phyloP scores from a whole-genome alignment of 139 green algal species.

The Closterium sp. region DNA sequence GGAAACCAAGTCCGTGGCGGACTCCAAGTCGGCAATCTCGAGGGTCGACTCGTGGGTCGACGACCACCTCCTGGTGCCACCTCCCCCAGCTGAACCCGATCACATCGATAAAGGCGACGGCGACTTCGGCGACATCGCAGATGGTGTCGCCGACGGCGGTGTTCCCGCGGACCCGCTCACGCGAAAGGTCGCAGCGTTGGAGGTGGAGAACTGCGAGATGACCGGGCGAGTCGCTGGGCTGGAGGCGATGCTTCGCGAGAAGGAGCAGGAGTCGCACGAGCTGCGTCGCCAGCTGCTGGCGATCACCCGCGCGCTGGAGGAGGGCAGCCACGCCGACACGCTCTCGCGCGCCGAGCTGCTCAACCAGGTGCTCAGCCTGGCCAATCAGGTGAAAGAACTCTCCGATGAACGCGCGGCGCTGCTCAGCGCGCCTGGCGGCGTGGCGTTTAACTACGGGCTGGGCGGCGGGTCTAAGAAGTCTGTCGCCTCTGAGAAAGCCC shows the following conservation, averaged over 20 bases:
- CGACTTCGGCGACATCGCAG: neutral
- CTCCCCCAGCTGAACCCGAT: neutral
- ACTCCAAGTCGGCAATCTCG: neutral
- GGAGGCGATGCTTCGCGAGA: conserved; percentile 7
- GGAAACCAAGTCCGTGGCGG: neutral
- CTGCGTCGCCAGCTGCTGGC: neutral
- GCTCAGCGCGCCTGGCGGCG: neutral
- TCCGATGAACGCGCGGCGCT: neutral
- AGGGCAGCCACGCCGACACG: neutral
- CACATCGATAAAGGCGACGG: neutral
- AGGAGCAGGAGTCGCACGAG: conserved; percentile 3
- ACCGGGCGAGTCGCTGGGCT: neutral
- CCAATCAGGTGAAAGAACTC: neutral
- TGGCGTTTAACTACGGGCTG: neutral
- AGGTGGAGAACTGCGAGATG: conserved; percentile 14
- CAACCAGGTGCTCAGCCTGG: neutral
- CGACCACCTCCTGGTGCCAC: neutral
- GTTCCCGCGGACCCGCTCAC: neutral
- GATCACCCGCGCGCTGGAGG: neutral
- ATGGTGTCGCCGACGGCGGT: neutral
- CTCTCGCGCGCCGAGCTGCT: neutral
- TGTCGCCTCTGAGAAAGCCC: neutral
- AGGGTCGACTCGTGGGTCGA: neutral
- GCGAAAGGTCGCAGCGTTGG: neutral
- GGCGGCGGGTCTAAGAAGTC: neutral